These are phyloP conservation scores for Lactarius hatsudake DNA, from an alignment of 768 basidiomycete species.

Conservation along the genomic window DNA sequence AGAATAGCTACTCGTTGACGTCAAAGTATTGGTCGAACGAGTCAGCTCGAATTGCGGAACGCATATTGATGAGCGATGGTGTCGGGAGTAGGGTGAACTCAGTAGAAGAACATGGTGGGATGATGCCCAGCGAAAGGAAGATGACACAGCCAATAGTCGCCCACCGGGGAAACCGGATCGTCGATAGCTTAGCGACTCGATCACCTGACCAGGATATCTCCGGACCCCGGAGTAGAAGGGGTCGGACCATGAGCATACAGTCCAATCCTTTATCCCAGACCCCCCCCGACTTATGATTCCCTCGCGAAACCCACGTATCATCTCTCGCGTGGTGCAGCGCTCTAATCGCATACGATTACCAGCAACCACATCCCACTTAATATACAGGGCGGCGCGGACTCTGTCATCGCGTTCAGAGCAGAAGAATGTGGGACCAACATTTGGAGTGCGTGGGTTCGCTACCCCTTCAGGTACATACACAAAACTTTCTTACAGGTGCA, in stretches of 20 bases:
- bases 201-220: neutral
- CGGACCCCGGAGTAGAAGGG: neutral
- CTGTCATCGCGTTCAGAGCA: neutral
- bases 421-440: neutral
- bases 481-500: neutral
- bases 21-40: neutral
- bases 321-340: constrained; percentile 4
- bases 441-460: constrained; percentile 6
- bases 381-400: neutral
- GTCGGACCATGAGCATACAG: neutral
- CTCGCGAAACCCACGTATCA: constrained; percentile 8
- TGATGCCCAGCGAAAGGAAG: too few relatives aligned
- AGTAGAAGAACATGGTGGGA: neutral
- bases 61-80: neutral
- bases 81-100: too few relatives aligned
- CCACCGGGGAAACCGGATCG: neutral
- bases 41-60: neutral
- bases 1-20: constrained; percentile 5
- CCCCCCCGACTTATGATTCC: neutral
- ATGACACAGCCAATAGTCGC: too few relatives aligned
- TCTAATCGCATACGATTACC: constrained; percentile 2
- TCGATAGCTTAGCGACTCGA: neutral
- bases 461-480: constrained; percentile 10
- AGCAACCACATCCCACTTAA: neutral
- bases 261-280: neutral